These are phyloP conservation scores for Cutaneotrichosporon mucoides DNA, from an alignment of 1,284 basidiomycete genomes.

Conservation along the genomic window DNA sequence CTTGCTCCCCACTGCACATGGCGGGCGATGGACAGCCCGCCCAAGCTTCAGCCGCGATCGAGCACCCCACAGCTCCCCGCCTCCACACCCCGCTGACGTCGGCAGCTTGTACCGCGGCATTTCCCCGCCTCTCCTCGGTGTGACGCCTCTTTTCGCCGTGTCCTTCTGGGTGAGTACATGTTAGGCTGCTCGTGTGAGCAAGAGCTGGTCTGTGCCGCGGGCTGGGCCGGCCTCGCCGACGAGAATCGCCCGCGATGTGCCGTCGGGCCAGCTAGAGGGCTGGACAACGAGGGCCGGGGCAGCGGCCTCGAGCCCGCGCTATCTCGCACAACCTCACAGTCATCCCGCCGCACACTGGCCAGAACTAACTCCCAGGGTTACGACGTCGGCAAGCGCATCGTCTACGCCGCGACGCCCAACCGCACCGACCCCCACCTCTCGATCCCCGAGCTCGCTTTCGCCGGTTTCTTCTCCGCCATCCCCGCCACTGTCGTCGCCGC, in stretches of 20 bases:
- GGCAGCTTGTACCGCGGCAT: slow-evolving; percentile 89
- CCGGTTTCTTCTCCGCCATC: slow-evolving; percentile 91
- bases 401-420: slow-evolving; percentile 58
- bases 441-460: slow-evolving; percentile 79
- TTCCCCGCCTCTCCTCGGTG: slow-evolving; percentile 90
- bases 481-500: slow-evolving; percentile 89
- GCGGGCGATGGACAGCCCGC: too few species aligned
- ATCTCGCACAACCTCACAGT: too few species aligned
- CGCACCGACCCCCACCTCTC: slow-evolving; percentile 56
- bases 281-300: too few species aligned
- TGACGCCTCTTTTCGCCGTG: slow-evolving; percentile 97
- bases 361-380: slow-evolving; percentile 63
- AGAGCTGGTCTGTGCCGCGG: neutral
- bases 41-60: too few species aligned
- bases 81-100: neutral
- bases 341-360: too few species aligned
- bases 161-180: slow-evolving; percentile 81
- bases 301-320: too few species aligned
- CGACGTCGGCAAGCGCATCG: slow-evolving; percentile 86
- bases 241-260: too few species aligned
- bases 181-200: neutral
- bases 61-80: too few species aligned
- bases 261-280: too few species aligned
- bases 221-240: too few species aligned
- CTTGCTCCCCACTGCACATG: too few species aligned